Base-by-base conservation (phyloP, 352 stramenopile genomes). In the Globisporangium irregulare region DNA sequence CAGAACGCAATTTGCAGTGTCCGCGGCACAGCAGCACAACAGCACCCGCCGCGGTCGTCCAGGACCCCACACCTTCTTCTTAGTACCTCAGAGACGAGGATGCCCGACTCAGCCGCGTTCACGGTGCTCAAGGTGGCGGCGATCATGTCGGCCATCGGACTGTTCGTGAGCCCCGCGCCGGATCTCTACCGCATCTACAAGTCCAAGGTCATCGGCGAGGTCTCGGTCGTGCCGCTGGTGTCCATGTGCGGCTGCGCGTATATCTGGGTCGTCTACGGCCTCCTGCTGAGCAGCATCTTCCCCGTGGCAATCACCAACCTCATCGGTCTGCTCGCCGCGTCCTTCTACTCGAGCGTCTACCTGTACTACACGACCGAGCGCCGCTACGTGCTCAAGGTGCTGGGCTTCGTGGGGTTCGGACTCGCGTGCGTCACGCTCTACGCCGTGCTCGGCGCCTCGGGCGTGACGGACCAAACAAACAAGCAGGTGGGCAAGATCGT, bases 381-480 rank as follows among this genome's bases (percentile, higher is more conserved):
- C 8, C 24, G 25, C 14, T 64, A 64, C 43, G 59, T 64, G 0
- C 2, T 73, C 14, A 69, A 68, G 53, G 41, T 67, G 8, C 62
- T 61, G 22, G 18, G 27, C 3, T 55, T 15, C 0, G 62, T 56
- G 50, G 50, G n/a, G 8, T 22, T 56, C n/a, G 50, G 22, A 3
- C 50, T 56, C n/a, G 50, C n/a, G 3, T 29, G n/a, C n/a, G 22
- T 56, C 50, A 56, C 50, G 2, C 38, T 79, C 6, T 84, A 81
- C 66, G 64, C 77, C 3, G 59, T 73, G 25, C 41, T 79, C 24
- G 74, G 69, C 25, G 67, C 48, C 15, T 62, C 51, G 10, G 77
- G 74, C 15, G 73, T 72, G 38, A 80, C 71, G 3, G 59, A 64
- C 58, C 72, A 80, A 27, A 73, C 51, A 0, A 51, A 48, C 27